These are phyloP conservation scores for Aureobasidium sp. DNA, from an alignment of 2,329 filamentous ascomycete species.

Conservation along the genomic window DNA sequence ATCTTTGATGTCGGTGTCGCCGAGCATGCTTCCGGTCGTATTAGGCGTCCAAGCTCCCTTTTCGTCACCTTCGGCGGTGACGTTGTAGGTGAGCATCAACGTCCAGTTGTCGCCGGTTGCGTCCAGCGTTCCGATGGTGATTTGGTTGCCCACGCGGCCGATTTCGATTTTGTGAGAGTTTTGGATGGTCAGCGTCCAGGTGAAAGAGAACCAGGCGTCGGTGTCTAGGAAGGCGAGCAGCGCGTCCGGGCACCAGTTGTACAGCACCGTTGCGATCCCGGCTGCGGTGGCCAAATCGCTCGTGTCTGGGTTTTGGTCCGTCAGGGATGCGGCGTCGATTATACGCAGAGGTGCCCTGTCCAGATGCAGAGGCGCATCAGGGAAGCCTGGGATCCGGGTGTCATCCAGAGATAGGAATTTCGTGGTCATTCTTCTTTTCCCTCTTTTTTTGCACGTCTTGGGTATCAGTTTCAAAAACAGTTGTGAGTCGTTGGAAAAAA, in stretches of 20 bases:
- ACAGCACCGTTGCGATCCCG: conserved; percentile 21
- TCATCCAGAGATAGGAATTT: not conserved
- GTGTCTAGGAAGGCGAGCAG: conserved; percentile 20
- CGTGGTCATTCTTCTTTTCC: not conserved
- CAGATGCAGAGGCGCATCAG: not conserved
- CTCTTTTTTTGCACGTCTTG: no score
- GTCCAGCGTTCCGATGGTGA: conserved; percentile 21
- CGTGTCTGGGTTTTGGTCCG: not conserved
- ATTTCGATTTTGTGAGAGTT: conserved; percentile 20
- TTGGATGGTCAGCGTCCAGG: conserved; percentile 19
- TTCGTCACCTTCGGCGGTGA: not conserved
- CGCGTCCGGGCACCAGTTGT: conserved; percentile 21
- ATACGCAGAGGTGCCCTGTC: not conserved
- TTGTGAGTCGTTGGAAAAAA: conserved; percentile 1
- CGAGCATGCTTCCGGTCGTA: not conserved
- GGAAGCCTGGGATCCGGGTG: not conserved
- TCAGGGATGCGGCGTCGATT: not conserved
- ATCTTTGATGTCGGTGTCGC: conserved; percentile 24
- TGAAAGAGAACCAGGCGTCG: conserved; percentile 22
- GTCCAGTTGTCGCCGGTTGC: conserved; percentile 18
- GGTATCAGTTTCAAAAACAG: no score
- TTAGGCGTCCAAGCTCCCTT: conserved; percentile 19
- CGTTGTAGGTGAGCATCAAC: conserved; percentile 20
- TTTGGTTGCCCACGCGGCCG: conserved; percentile 20
- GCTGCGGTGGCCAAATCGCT: conserved; percentile 17